Evolutionary conservation across 73 alveolate genomes (phyloP).

Genomic region (Paramecium primaurelia): DNA sequence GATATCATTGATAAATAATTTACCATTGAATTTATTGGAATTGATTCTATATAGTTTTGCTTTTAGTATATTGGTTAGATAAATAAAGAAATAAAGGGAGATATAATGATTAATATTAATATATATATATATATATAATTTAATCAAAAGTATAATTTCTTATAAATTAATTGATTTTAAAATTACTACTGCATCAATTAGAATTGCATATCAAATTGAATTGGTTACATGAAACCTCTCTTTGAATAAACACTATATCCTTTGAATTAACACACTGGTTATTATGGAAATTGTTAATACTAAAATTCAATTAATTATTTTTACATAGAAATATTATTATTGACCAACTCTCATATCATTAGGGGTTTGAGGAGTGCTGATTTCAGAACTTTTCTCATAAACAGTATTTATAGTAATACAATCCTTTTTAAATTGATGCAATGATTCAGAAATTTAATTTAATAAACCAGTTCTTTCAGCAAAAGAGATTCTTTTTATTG

Average conservation of each 20-base stretch:
- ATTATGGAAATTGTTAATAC: not conserved
- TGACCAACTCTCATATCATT: not conserved
- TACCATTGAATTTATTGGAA: not conserved
- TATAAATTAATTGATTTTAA: not conserved
- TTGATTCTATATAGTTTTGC: not conserved
- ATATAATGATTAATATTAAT: not conserved
- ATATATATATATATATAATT: not conserved
- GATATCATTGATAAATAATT: not conserved
- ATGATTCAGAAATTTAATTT: not conserved
- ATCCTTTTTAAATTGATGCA: not conserved
- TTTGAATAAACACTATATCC: not conserved
- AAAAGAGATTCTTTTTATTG: not conserved
- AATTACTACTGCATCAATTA: not conserved
- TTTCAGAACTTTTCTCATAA: conserved; percentile 34
- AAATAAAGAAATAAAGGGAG: not conserved
- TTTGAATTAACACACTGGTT: not conserved
- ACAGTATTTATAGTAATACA: not conserved
- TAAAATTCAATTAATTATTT: not conserved
- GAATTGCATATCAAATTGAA: not conserved
- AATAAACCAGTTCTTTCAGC: not conserved
- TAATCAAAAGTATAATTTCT: conserved; percentile 1
- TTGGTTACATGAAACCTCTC: not conserved
- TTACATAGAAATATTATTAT: not conserved
- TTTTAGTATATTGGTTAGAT: not conserved
- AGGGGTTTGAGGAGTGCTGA: not conserved